Evolutionary conservation across 2,329 filamentous ascomycete genomes (phyloP).

Genomic region (Xylaria polymorpha): DNA sequence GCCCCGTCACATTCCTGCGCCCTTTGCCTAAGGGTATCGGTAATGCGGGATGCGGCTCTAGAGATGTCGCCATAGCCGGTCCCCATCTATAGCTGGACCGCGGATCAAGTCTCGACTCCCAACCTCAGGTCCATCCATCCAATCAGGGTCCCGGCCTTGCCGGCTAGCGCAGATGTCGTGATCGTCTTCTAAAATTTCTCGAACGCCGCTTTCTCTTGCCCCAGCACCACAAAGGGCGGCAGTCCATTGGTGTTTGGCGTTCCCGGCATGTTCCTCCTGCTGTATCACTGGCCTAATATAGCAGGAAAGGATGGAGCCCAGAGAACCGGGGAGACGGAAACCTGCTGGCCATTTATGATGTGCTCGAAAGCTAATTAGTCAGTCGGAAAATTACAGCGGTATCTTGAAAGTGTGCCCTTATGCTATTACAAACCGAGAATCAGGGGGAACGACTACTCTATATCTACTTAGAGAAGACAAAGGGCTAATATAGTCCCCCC

Average conservation of each 20-base stretch:
- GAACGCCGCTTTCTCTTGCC: conserved; percentile 18
- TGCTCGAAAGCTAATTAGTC: conserved; percentile 33
- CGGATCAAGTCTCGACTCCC: conserved; percentile 26
- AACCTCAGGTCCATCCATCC: conserved; percentile 36
- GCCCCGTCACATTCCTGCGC: conserved; percentile 11
- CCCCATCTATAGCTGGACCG: conserved; percentile 19
- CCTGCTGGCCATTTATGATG: conserved; percentile 16
- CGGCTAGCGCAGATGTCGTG: conserved; percentile 54
- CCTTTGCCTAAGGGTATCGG: conserved; percentile 36
- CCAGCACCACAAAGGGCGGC: conserved; percentile 9
- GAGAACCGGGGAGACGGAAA: conserved; percentile 20
- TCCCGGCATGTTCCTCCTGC: conserved; percentile 8
- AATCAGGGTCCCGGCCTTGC: conserved; percentile 46
- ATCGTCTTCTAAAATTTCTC: conserved; percentile 51
- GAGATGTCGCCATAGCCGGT: conserved; percentile 41
- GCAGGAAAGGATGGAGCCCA: conserved; percentile 6
- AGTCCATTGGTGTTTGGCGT: neutral
- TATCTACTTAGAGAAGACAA: neutral
- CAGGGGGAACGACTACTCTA: conserved; percentile 16
- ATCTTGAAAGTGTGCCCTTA: conserved; percentile 16
- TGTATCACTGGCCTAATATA: conserved; percentile 14
- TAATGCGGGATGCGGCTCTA: conserved; percentile 38
- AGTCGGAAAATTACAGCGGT: conserved; percentile 17
- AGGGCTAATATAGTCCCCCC: conserved; percentile 28
- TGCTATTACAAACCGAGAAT: conserved; percentile 38